Evolutionary conservation across 352 stramenopile species (phyloP), one percentile per base, ranked within the genome.

Genomic region (Phytopythium helicoides): DNA sequence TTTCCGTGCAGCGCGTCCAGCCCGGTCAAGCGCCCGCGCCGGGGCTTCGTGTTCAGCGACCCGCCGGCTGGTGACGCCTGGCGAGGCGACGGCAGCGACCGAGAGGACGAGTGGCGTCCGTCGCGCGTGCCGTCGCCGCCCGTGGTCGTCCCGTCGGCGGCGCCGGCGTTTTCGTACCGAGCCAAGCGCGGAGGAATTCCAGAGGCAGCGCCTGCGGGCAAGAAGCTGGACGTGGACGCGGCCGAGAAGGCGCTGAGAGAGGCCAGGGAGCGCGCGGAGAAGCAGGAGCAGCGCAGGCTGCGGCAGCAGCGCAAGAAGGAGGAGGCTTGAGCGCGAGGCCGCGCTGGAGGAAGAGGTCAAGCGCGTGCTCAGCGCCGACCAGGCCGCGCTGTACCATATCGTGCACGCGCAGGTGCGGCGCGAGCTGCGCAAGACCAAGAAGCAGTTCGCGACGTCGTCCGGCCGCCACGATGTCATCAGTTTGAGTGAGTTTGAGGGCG

Each of bases 361-460:
- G 52, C 65, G 64, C 41, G 62, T 60, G 35, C 62, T 87, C 55
- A 73, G 54, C 12, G 34, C 54, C 14, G 79, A 90, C 51, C 79
- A 89, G 52, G 49, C 79, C 42, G 66, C 58, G 49, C 64, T 89
- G 31, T 88, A 81, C 59, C 70, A 76, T 37, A 77, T 82, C 38
- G 66, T 88, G 47, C 73, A 73, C 44, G 63, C 63, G 19, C 75
- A 87, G 26, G 64, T 79, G 11, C 79, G 82, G 63, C 73, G 73
- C 26, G 77, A 88, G 52, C 60, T 90, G 26, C 75, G 74, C 28
- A 88, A 84, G 46, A 78, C 79, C 22, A 81, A 75, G 41, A 81
- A 77, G 38, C 76, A 90, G 48, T 90, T 88, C 44, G 68, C 79
- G 18, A 78, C 47, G 3, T 90, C 76, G 14, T 63, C 66, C 6